Percentiles rank a stretch among this genome's conserved stretches.
These are phyloP conservation scores for Phaeoacremonium minimum DNA, from an alignment of 2,329 filamentous ascomycete genomes.

Conservation along the genomic window DNA sequence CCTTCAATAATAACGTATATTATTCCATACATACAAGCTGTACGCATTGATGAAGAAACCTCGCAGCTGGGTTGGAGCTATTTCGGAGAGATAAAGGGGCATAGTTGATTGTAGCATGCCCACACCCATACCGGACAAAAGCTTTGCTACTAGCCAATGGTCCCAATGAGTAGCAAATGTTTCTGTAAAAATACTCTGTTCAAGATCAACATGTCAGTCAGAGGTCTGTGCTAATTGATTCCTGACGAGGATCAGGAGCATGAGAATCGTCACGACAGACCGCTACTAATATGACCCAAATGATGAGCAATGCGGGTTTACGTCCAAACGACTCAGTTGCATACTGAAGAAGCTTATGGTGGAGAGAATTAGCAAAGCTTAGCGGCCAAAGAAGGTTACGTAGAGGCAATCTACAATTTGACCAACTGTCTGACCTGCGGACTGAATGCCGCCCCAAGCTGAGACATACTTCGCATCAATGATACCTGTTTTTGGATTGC, in stretches of 20 bases:
- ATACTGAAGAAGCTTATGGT: constrained; percentile 26
- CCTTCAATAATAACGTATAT: too few species aligned
- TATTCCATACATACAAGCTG: constrained; percentile 24
- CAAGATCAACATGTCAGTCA: neutral
- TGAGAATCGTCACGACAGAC: constrained; percentile 15
- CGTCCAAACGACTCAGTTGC: constrained; percentile 27
- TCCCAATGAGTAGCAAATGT: constrained; percentile 28
- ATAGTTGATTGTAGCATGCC: constrained; percentile 34
- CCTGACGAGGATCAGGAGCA: too few species aligned
- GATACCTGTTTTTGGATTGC: constrained; percentile 20
- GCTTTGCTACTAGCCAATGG: constrained; percentile 30
- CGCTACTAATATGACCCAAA: constrained; percentile 25
- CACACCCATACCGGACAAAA: constrained; percentile 26
- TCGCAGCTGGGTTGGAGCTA: constrained; percentile 30
- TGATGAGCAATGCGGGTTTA: constrained; percentile 26
- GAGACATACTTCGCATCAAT: constrained; percentile 29
- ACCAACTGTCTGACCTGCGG: constrained; percentile 29
- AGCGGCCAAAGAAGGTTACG: too few species aligned
- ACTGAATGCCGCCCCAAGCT: constrained; percentile 32
- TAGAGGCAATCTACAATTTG: constrained; percentile 14
- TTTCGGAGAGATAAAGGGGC: constrained; percentile 33
- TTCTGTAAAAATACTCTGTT: constrained; percentile 27
- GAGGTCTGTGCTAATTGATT: neutral
- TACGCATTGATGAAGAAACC: constrained; percentile 33
- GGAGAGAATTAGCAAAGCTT: too few species aligned